Percentiles rank a stretch among this genome's conserved stretches.
These are phyloP conservation scores for Dissoconium aciculare DNA, from an alignment of 2,329 filamentous ascomycete species.

Conservation along the genomic window DNA sequence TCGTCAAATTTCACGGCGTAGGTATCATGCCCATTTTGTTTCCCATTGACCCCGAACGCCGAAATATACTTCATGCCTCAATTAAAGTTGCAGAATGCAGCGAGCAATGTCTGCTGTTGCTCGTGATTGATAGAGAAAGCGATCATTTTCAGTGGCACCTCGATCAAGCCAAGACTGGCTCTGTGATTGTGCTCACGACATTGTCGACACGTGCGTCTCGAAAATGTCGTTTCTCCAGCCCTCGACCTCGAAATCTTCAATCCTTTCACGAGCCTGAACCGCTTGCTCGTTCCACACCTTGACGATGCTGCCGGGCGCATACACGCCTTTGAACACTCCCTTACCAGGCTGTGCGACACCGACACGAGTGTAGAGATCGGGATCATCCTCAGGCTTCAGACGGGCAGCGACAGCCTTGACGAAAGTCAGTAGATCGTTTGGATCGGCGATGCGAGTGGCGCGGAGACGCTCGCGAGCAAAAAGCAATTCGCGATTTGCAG, in stretches of 20 bases:
- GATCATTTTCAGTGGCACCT: too few relatives aligned
- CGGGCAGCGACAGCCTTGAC: slow-evolving; percentile 67
- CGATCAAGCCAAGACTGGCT: too few relatives aligned
- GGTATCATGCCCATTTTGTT: too few relatives aligned
- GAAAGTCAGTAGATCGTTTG: slow-evolving; percentile 67
- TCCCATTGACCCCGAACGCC: too few relatives aligned
- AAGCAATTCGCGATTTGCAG: slow-evolving; percentile 69
- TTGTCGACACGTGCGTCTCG: slow-evolving; percentile 21
- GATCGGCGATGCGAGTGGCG: slow-evolving; percentile 69
- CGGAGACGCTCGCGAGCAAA: slow-evolving; percentile 76
- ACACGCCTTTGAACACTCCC: slow-evolving; percentile 65
- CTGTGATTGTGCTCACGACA: too few relatives aligned
- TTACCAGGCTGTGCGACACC: slow-evolving; percentile 48
- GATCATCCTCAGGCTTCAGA: slow-evolving; percentile 55
- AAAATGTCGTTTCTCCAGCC: slow-evolving; percentile 86
- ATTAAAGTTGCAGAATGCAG: too few relatives aligned
- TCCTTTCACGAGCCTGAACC: slow-evolving; percentile 50
- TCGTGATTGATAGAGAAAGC: too few relatives aligned
- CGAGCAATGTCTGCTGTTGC: too few relatives aligned
- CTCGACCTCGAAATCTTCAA: slow-evolving; percentile 55
- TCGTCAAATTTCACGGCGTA: too few relatives aligned
- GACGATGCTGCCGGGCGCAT: slow-evolving; percentile 77
- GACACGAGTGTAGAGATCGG: slow-evolving; percentile 59
- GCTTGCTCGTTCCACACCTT: slow-evolving; percentile 82
- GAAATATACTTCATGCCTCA: too few relatives aligned